Evolutionary conservation across 495 filamentous ascomycete species (phyloP).

Genomic region (Choiromyces venosus): DNA sequence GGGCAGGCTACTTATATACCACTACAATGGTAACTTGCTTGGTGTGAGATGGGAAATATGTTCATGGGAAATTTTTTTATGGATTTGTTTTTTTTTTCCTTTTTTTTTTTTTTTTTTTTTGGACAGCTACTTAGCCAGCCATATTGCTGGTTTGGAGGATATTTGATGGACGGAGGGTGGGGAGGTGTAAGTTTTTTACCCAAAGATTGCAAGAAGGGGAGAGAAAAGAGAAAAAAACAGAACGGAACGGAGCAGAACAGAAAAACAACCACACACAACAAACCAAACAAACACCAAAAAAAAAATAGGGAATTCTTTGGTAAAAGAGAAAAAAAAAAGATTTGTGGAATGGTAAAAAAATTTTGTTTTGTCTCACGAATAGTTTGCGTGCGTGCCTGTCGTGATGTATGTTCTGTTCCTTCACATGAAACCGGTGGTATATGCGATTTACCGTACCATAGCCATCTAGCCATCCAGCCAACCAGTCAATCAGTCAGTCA

Average conservation of each 20-base stretch:
- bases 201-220: conserved; percentile 2
- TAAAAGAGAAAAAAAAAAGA: background rate
- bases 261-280: no score
- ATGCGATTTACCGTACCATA: background rate
- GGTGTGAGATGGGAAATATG: background rate
- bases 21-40: background rate
- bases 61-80: background rate
- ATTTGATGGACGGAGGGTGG: background rate
- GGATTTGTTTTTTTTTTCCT: background rate
- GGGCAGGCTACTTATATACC: background rate
- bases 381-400: background rate
- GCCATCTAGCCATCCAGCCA: background rate
- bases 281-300: background rate
- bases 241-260: background rate
- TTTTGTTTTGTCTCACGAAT: background rate
- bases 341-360: background rate
- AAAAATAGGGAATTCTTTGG: no score
- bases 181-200: background rate
- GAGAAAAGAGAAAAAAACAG: background rate
- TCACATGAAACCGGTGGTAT: background rate
- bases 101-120: background rate
- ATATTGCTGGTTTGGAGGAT: background rate
- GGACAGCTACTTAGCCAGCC: background rate
- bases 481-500: no score
- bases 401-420: background rate